Conservation (phyloP, 2,329 filamentous ascomycete genomes). For the Mycosphaerella sp. region DNA sequence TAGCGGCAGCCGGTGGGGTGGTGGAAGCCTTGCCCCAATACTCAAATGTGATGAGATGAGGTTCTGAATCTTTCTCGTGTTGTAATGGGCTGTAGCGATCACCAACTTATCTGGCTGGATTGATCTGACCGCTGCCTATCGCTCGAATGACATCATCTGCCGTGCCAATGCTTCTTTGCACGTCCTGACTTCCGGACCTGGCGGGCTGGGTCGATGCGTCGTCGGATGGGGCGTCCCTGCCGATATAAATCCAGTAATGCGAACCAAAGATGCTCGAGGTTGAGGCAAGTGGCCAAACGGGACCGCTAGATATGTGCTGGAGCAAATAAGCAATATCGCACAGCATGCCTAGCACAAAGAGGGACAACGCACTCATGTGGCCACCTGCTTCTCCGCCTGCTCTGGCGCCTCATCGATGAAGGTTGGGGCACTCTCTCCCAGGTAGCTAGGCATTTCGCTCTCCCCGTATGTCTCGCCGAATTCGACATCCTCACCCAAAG, state of each 20-base stretch:
- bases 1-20: constrained; percentile 9
- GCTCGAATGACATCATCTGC: too few relatives aligned
- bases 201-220: too few relatives aligned
- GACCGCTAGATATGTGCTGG: too few relatives aligned
- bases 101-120: too few relatives aligned
- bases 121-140: too few relatives aligned
- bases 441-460: constrained; percentile 65
- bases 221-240: too few relatives aligned
- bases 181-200: too few relatives aligned
- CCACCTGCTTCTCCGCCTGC: constrained; percentile 30
- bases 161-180: too few relatives aligned
- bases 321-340: not conserved
- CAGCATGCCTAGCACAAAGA: not conserved
- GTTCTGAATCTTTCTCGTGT: not conserved
- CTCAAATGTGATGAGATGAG: too few relatives aligned
- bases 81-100: not conserved
- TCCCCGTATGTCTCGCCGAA: constrained; percentile 61
- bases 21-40: constrained; percentile 1
- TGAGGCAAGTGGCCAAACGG: too few relatives aligned
- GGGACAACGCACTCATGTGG: constrained; percentile 18
- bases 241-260: too few relatives aligned
- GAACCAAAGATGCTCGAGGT: too few relatives aligned
- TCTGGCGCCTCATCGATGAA: constrained; percentile 87
- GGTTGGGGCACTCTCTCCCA: constrained; percentile 72
- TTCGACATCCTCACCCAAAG: constrained; percentile 88